Evolutionary conservation across 352 stramenopile species (phyloP), one percentile per base, ranked within the genome.

Genomic region (Phytopythium montanum): DNA sequence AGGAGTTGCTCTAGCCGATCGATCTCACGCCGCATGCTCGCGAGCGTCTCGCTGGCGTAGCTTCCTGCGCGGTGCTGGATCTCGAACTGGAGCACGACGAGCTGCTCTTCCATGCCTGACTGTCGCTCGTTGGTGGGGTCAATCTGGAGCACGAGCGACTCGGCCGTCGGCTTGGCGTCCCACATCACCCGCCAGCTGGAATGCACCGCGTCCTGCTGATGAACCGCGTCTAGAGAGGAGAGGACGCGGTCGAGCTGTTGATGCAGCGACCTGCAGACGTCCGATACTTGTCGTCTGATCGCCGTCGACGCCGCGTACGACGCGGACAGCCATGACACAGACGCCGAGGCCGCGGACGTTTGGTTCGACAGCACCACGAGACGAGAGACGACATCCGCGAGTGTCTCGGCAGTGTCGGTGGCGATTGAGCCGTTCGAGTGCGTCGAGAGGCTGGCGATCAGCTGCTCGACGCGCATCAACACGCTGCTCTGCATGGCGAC

Each of bases 31-130:
- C 28, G 28, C 10, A 45, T 56, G 2, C 19, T 21, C 3, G 9
- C 33, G 5, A 56, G 1, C 3, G 21, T 26, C 10, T 19, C 10
- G 14, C 19, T 0, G 2, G 33, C 0, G 13, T 57, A 57, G 16
- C 31, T 57, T 13, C 33, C 31, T 1, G 18, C 21, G 16, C 33
- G 52, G 34, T 29, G 52, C 3, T 29, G 6, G 21, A 48, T 9
- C 23, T 57, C 52, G 12, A 57, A 57, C 21, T 57, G 52, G 8
- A 57, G 34, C 13, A 46, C 5, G 3, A 44, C 25, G n/a, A 55
- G 49, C 34, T 41, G 12, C 3, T 56, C 51, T n/a, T 56, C 33
- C 4, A 25, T 14, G 29, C 23, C 12, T 23, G 25, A 7, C 12
- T 28, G 26, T 13, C n/a, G 21, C 6, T 51, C 45, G 26, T 29